A percentile compares a stretch with the other conserved stretches of the same genome.
phyloP scores from a whole-genome alignment of 164 flowering plant genomes.

The Pachysandra terminalis region DNA sequence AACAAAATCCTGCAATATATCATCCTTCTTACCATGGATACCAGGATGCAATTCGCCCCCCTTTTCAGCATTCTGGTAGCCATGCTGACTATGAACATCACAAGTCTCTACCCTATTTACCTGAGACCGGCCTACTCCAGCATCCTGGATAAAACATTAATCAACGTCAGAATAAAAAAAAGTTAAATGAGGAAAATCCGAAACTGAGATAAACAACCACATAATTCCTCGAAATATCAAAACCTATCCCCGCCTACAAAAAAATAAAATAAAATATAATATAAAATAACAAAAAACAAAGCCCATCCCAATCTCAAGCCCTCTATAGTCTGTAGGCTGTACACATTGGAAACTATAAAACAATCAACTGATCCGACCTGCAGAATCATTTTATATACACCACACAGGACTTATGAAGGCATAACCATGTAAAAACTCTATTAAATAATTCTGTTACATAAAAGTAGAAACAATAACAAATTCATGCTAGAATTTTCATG shows the following conservation, averaged over 20 bases:
- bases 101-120: slow-evolving; percentile 8
- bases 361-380: not conserved
- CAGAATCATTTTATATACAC: not conserved
- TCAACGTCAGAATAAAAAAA: not conserved
- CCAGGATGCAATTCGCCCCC: slow-evolving; percentile 9
- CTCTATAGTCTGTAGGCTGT: not conserved
- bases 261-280: no score
- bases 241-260: not conserved
- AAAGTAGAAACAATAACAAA: no score
- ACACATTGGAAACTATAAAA: not conserved
- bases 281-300: no score
- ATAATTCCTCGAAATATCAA: no score
- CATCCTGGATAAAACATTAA: slow-evolving; percentile 23
- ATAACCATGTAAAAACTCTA: not conserved
- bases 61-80: not conserved
- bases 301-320: not conserved
- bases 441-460: no score
- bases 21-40: slow-evolving; percentile 19
- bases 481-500: no score
- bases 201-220: not conserved
- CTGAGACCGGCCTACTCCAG: slow-evolving; percentile 2
- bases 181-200: not conserved
- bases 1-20: slow-evolving; percentile 11
- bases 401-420: not conserved
- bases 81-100: slow-evolving; percentile 7